Conservation (phyloP, 2,329 filamentous ascomycete species). For the Leptoxyphium fumago region DNA sequence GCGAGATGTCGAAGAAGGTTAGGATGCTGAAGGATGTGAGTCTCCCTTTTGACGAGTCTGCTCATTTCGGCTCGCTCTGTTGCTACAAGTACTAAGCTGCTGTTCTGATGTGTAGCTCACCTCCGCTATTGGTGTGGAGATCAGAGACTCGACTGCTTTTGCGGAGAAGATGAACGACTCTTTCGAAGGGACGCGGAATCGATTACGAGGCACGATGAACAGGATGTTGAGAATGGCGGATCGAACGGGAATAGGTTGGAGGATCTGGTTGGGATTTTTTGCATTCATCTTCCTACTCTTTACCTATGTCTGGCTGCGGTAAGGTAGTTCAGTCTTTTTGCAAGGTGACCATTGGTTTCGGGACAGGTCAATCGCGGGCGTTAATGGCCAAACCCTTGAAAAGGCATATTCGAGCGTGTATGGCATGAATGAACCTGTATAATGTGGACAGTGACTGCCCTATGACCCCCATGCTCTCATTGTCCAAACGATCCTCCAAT, state of each 20-base stretch:
- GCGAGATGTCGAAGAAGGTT: slow-evolving; percentile 84
- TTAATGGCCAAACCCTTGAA: too few relatives aligned
- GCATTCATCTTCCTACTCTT: slow-evolving; percentile 69
- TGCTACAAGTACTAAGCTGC: not conserved
- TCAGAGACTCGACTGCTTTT: slow-evolving; percentile 73
- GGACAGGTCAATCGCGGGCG: too few relatives aligned
- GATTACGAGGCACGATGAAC: slow-evolving; percentile 86
- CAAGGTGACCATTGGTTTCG: too few relatives aligned
- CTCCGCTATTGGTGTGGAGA: slow-evolving; percentile 85
- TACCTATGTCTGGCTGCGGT: slow-evolving; percentile 68
- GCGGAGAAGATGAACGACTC: slow-evolving; percentile 92
- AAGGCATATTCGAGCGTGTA: too few relatives aligned
- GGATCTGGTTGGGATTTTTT: slow-evolving; percentile 84
- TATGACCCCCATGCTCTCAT: too few relatives aligned
- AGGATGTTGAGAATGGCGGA: slow-evolving; percentile 94
- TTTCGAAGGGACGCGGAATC: slow-evolving; percentile 72
- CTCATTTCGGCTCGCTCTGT: not conserved
- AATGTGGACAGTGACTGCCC: too few relatives aligned
- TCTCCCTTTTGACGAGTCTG: slow-evolving; percentile 1
- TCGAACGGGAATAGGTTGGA: slow-evolving; percentile 89
- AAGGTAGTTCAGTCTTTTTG: not conserved
- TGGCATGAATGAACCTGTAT: too few relatives aligned
- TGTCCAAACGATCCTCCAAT: too few relatives aligned
- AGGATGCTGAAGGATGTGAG: slow-evolving; percentile 75
- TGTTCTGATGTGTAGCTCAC: slow-evolving; percentile 49